phyloP scores from a whole-genome alignment of 2,329 filamentous ascomycete species.

The Chaetothyriales sp. region DNA sequence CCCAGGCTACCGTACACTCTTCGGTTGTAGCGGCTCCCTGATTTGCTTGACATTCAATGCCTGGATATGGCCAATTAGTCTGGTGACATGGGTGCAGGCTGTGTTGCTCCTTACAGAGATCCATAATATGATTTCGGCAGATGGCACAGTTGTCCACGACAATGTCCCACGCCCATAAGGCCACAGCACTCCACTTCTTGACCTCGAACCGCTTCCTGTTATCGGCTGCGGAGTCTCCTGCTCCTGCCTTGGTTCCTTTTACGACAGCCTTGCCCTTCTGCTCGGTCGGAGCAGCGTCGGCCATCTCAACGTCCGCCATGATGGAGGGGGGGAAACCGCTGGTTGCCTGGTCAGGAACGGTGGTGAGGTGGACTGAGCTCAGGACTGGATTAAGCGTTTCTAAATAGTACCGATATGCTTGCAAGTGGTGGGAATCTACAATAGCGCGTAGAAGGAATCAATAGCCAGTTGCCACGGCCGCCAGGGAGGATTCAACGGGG shows the following conservation, averaged over 20 bases:
- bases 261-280: slow-evolving; percentile 40
- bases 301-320: slow-evolving; percentile 97
- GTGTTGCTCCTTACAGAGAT: slow-evolving; percentile 54
- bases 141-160: slow-evolving; percentile 99
- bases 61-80: slow-evolving; percentile 28
- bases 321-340: slow-evolving; percentile 7
- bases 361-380: background rate
- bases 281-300: slow-evolving; percentile 49
- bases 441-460: background rate
- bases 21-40: slow-evolving; percentile 94
- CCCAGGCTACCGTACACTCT: slow-evolving; percentile 97
- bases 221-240: slow-evolving; percentile 37
- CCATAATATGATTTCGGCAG: slow-evolving; percentile 99
- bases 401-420: background rate
- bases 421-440: background rate
- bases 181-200: slow-evolving; percentile 99
- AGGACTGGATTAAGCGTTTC: background rate
- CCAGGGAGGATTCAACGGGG: background rate
- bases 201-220: slow-evolving; percentile 94
- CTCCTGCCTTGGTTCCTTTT: slow-evolving; percentile 42
- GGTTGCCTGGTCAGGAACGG: slow-evolving; percentile 1
- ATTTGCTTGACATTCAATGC: slow-evolving; percentile 97
- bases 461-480: background rate
- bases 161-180: slow-evolving; percentile 98
- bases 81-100: background rate